phyloP scores from a whole-genome alignment of 441 rosid genomes.

The Eruca vesicaria region DNA sequence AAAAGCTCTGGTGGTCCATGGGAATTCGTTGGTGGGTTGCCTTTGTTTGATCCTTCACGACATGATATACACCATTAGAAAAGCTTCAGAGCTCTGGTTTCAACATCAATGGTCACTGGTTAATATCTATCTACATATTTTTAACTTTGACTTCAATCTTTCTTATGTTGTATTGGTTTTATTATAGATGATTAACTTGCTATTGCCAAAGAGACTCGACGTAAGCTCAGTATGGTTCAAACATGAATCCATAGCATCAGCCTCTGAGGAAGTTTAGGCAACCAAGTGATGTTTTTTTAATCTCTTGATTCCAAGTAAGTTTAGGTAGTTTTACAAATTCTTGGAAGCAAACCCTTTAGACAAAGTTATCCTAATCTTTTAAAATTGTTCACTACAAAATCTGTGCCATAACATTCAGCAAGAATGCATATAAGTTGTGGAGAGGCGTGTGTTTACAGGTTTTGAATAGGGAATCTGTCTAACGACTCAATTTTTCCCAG shows the following conservation, averaged over 20 bases:
- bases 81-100: too few species aligned
- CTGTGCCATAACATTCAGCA: slow-evolving; percentile 84
- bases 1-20: neutral
- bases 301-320: slow-evolving; percentile 62
- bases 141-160: neutral
- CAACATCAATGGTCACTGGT: too few species aligned
- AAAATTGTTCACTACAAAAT: slow-evolving; percentile 43
- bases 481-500: slow-evolving; percentile 3
- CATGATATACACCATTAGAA: neutral
- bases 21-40: neutral
- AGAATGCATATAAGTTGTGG: slow-evolving; percentile 90
- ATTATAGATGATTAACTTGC: neutral
- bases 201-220: neutral
- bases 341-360: neutral
- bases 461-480: neutral
- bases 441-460: slow-evolving; percentile 97
- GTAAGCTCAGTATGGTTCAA: neutral
- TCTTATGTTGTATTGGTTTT: neutral
- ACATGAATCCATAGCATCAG: neutral
- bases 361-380: neutral
- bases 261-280: neutral
- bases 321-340: neutral
- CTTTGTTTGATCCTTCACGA: neutral
- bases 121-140: neutral
- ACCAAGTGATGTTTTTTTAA: neutral